Evolutionary conservation across 352 stramenopile genomes (phyloP).

Genomic region (Phytophthora syringae): DNA sequence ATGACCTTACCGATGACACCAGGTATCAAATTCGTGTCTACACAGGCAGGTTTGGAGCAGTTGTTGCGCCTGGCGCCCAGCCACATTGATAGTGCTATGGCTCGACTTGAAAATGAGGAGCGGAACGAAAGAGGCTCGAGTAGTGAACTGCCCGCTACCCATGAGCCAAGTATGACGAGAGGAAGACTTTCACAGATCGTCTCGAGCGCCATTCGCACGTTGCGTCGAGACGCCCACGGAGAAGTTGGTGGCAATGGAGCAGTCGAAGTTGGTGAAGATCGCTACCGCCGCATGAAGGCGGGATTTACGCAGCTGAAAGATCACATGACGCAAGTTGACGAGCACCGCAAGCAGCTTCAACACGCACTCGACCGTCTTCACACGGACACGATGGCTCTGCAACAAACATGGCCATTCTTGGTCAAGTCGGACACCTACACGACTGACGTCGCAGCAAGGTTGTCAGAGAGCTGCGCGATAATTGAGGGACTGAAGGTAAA

Average conservation of each 20-base stretch:
- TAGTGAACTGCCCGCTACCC: background rate
- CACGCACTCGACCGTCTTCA: constrained; percentile 30
- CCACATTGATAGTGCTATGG: constrained; percentile 24
- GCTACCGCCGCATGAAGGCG: constrained; percentile 45
- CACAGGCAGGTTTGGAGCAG: constrained; percentile 19
- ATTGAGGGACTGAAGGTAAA: constrained; percentile 18
- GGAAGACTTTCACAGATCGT: constrained; percentile 5
- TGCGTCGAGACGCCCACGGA: constrained; percentile 7
- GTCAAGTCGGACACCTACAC: background rate
- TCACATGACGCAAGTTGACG: constrained; percentile 37
- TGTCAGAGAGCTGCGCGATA: constrained; percentile 1
- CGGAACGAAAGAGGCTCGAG: background rate
- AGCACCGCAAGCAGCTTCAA: constrained; percentile 35
- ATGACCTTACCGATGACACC: constrained; percentile 4
- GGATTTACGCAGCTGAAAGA: constrained; percentile 32
- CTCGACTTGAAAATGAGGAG: constrained; percentile 11
- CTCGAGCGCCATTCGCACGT: constrained; percentile 6
- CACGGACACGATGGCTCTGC: constrained; percentile 11
- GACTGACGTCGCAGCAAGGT: background rate
- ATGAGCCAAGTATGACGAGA: background rate
- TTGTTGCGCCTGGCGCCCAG: constrained; percentile 41
- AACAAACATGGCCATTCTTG: constrained; percentile 8
- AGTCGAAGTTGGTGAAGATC: constrained; percentile 27
- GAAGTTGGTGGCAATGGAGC: constrained; percentile 5
- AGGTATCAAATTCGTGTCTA: constrained; percentile 6